Percentiles rank a stretch among this genome's conserved stretches.
These are phyloP conservation scores for Chalciporus piperatoides DNA, from an alignment of 1,284 basidiomycete genomes.

Conservation along the genomic window DNA sequence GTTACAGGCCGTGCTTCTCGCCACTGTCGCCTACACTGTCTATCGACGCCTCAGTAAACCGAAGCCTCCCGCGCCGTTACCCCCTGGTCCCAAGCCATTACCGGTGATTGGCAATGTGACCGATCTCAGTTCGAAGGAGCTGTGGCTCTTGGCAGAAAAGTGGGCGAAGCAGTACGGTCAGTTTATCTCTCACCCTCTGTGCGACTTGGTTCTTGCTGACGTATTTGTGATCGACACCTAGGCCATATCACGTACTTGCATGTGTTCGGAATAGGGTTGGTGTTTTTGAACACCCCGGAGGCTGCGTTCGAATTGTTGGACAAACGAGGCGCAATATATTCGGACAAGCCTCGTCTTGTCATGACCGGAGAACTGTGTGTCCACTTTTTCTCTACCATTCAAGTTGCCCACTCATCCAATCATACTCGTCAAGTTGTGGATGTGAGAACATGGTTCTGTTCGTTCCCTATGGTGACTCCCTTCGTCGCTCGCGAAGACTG, in stretches of 20 bases:
- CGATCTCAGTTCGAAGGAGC: conserved; percentile 55
- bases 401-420: not conserved
- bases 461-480: conserved; percentile 58
- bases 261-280: conserved; percentile 58
- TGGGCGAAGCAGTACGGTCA: conserved; percentile 53
- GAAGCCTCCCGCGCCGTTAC: conserved; percentile 32
- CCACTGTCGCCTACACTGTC: conserved; percentile 18
- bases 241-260: conserved; percentile 67
- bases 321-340: conserved; percentile 63
- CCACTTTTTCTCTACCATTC: not conserved
- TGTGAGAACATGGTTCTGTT: conserved; percentile 74
- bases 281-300: conserved; percentile 61
- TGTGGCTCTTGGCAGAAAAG: conserved; percentile 47
- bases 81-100: conserved; percentile 66
- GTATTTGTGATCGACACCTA: conserved; percentile 21
- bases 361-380: conserved; percentile 63
- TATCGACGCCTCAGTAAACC: conserved; percentile 15
- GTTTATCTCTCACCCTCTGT: conserved; percentile 16
- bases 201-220: not conserved
- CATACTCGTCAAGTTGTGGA: conserved; percentile 43
- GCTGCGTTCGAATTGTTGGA: conserved; percentile 61
- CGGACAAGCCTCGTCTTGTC: conserved; percentile 63
- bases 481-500: conserved; percentile 60
- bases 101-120: conserved; percentile 60
- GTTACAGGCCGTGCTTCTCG: conserved; percentile 23